These are phyloP conservation scores for Oryza rufipogon DNA, from an alignment of 176 grass and related monocot species.

Conservation along the genomic window DNA sequence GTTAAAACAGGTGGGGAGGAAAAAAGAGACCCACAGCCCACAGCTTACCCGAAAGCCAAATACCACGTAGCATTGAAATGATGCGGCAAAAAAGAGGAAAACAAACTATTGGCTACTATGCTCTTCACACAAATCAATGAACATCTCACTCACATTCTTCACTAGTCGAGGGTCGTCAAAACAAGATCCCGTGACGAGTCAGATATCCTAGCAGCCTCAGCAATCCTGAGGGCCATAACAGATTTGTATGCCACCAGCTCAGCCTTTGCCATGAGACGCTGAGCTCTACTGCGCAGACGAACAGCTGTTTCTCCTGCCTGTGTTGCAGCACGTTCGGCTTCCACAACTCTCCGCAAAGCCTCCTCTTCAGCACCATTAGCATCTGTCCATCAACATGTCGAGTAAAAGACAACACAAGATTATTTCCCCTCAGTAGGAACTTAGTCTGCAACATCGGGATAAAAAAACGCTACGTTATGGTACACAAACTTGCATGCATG, in stretches of 20 bases:
- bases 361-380: conserved; percentile 49
- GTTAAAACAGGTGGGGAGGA: conserved; percentile 13
- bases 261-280: conserved; percentile 60
- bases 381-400: conserved; percentile 46
- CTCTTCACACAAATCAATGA: conserved; percentile 25
- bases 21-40: conserved; percentile 24
- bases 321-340: conserved; percentile 60
- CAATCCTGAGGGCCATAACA: conserved; percentile 57
- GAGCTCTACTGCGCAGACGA: conserved; percentile 55
- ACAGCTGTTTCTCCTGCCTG: conserved; percentile 51
- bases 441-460: not conserved
- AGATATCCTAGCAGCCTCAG: conserved; percentile 47
- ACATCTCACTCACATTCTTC: conserved; percentile 6
- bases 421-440: not conserved
- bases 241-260: conserved; percentile 61
- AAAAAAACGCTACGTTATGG: not conserved
- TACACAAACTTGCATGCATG: not conserved
- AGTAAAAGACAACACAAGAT: conserved; percentile 21
- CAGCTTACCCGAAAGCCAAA: conserved; percentile 37
- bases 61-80: conserved; percentile 12
- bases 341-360: conserved; percentile 59
- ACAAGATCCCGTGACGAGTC: conserved; percentile 47
- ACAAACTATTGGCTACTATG: conserved; percentile 4
- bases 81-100: not conserved
- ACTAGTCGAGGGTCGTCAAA: conserved; percentile 44